Percentiles rank a stretch among this genome's conserved stretches.
Evolutionary conservation across 1,139 yeast species (phyloP).

Genomic region (Debaryomycetaceae sp.): DNA sequence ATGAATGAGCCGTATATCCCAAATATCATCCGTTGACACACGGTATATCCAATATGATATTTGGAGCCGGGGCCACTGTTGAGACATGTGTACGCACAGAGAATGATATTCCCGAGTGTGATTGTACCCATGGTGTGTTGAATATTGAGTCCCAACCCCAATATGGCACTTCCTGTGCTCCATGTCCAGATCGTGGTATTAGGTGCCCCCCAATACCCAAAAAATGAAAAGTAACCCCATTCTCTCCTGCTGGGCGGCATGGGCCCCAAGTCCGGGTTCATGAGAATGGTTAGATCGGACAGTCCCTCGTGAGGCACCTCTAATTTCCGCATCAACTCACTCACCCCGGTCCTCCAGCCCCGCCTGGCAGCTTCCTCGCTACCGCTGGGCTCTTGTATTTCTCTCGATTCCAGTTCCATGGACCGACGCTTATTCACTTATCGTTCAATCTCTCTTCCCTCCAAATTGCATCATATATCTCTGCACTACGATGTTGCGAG

Average conservation of each 20-base stretch:
- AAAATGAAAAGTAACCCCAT: constrained; percentile 6
- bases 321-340: not conserved
- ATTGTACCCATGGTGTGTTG: constrained; percentile 13
- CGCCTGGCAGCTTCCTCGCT: too few species aligned
- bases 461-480: too few species aligned
- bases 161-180: constrained; percentile 10
- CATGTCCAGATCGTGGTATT: constrained; percentile 12
- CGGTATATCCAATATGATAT: constrained; percentile 18
- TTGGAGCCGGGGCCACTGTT: constrained; percentile 9
- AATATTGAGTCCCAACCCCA: constrained; percentile 9
- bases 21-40: constrained; percentile 13
- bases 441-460: too few species aligned
- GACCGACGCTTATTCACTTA: too few species aligned
- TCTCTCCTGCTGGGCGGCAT: constrained; percentile 9
- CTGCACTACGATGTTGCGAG: too few species aligned
- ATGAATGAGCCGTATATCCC: constrained; percentile 15
- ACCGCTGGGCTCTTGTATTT: too few species aligned
- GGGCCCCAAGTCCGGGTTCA: constrained; percentile 12
- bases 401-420: too few species aligned
- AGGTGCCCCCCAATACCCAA: constrained; percentile 11
- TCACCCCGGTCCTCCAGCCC: not conserved
- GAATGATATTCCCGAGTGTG: constrained; percentile 12
- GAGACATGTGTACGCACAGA: not conserved
- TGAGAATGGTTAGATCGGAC: not conserved
- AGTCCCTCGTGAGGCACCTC: not conserved